A percentile compares a stretch with the other conserved stretches of the same genome.
Evolutionary conservation across 108 stramenopile species (phyloP).

Genomic region (Chaetoceros tenuissimus): DNA sequence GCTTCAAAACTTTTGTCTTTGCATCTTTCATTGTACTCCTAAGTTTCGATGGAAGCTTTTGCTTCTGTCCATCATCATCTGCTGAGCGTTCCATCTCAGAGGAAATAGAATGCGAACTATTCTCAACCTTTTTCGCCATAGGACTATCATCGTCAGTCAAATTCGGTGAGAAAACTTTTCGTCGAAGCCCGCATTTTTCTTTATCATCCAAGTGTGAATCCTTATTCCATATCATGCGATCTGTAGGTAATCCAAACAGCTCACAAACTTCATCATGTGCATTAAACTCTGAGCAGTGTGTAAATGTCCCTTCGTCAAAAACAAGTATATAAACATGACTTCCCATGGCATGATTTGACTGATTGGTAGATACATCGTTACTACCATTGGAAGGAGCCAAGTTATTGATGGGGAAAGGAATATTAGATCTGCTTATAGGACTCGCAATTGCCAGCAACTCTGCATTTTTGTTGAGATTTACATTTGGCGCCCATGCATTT

Average conservation of each 20-base stretch:
- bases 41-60: not conserved
- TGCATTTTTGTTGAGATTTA: not conserved
- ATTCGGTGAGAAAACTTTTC: not conserved
- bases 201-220: too few species aligned
- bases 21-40: not conserved
- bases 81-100: not conserved
- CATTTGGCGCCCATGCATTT: not conserved
- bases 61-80: not conserved
- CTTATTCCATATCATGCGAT: not conserved
- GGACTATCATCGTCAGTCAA: not conserved
- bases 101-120: not conserved
- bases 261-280: not conserved
- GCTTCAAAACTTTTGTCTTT: not conserved
- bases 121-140: not conserved
- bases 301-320: not conserved
- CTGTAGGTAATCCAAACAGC: not conserved
- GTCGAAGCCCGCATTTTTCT: not conserved
- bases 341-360: not conserved
- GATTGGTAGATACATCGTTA: not conserved
- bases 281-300: not conserved
- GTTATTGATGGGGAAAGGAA: not conserved
- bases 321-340: not conserved
- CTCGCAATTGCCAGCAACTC: not conserved
- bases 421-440: not conserved
- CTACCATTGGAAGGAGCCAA: not conserved